phyloP scores from a whole-genome alignment of 352 stramenopile genomes.

The Phytopythium vexans region DNA sequence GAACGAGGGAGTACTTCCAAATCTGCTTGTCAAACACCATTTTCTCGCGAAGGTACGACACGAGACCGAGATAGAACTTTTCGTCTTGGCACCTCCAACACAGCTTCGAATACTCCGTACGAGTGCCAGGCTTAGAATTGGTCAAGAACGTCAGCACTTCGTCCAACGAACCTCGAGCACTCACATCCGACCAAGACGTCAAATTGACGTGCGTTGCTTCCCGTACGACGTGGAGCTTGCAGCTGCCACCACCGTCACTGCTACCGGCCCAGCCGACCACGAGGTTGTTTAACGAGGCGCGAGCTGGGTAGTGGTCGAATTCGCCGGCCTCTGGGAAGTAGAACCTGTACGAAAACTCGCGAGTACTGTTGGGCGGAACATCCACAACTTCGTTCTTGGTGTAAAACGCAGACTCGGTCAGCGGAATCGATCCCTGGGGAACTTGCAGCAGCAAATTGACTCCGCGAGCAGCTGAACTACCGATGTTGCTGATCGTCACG shows the following conservation, averaged over 20 bases:
- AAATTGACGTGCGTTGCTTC: constrained; percentile 38
- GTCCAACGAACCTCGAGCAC: constrained; percentile 32
- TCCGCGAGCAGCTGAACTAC: constrained; percentile 15
- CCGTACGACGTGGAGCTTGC: constrained; percentile 23
- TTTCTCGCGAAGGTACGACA: constrained; percentile 28
- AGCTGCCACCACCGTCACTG: constrained; percentile 8
- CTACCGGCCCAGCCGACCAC: constrained; percentile 38
- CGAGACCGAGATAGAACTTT: constrained; percentile 30
- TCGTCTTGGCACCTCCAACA: constrained; percentile 43
- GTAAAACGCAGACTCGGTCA: constrained; percentile 37
- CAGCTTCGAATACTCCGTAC: constrained; percentile 25
- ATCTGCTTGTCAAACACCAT: constrained; percentile 34
- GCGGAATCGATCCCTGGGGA: constrained; percentile 46
- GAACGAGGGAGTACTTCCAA: constrained; percentile 51
- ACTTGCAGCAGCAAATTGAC: constrained; percentile 68
- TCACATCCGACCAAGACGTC: constrained; percentile 57
- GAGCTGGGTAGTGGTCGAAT: constrained; percentile 52
- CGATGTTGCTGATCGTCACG: constrained; percentile 62
- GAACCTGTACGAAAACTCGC: constrained; percentile 38
- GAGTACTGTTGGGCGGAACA: constrained; percentile 38
- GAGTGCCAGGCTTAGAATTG: constrained; percentile 21
- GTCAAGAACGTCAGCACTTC: constrained; percentile 35
- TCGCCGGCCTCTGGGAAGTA: constrained; percentile 51
- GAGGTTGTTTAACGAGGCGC: constrained; percentile 29
- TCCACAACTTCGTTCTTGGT: constrained; percentile 39